Percentiles rank a stretch among this genome's conserved stretches.
Evolutionary conservation across 2,329 filamentous ascomycete genomes (phyloP).

Genomic region (Pseudogymnoascus pannorum): DNA sequence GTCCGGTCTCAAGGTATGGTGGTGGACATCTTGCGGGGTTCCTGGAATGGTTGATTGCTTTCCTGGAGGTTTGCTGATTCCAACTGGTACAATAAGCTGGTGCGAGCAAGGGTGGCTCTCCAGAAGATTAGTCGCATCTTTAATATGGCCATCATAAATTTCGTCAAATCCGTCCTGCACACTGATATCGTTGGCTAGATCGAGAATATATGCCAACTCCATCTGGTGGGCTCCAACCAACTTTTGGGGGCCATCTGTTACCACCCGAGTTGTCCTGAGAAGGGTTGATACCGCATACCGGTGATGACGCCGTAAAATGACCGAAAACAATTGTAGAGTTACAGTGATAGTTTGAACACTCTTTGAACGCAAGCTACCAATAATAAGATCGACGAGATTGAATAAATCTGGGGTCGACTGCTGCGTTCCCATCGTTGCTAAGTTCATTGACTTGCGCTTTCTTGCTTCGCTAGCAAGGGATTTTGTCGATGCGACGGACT

Average conservation of each 20-base stretch:
- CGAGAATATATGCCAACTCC: constrained; percentile 65
- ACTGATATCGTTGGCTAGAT: constrained; percentile 60
- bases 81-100: constrained; percentile 57
- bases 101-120: constrained; percentile 69
- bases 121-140: constrained; percentile 61
- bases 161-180: constrained; percentile 64
- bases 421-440: constrained; percentile 71
- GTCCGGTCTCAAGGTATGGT: constrained; percentile 54
- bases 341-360: constrained; percentile 87
- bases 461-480: constrained; percentile 55
- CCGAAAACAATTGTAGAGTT: constrained; percentile 78
- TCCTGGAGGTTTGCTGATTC: constrained; percentile 49
- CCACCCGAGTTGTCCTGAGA: constrained; percentile 56
- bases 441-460: constrained; percentile 81
- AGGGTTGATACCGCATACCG: constrained; percentile 75
- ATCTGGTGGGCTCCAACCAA: constrained; percentile 69
- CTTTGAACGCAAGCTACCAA: constrained; percentile 74
- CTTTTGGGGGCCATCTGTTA: constrained; percentile 47
- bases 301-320: constrained; percentile 81
- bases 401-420: constrained; percentile 78
- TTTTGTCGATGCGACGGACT: constrained; percentile 37
- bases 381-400: constrained; percentile 83
- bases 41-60: constrained; percentile 50
- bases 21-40: constrained; percentile 52
- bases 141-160: constrained; percentile 63